Conservation (phyloP, 1,284 basidiomycete genomes). For the Tylopilus orsonianus region DNA sequence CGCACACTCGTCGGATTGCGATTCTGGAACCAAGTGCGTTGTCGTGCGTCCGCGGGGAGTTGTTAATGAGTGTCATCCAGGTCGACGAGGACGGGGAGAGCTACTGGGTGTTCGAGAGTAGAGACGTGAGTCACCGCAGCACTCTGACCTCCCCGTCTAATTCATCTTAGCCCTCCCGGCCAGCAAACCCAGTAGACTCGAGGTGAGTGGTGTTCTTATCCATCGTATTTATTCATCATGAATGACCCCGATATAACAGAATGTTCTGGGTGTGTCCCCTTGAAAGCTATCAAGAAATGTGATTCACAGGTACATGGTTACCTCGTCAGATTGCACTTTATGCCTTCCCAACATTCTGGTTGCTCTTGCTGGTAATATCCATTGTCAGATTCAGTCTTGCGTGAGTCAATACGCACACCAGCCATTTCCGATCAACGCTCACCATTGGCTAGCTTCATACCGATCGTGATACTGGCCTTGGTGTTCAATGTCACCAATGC, state of each 20-base stretch:
- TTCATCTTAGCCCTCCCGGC: constrained; percentile 72
- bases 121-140: constrained; percentile 66
- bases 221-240: constrained; percentile 1
- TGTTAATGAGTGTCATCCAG: constrained; percentile 36
- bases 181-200: constrained; percentile 87
- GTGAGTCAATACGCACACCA: constrained; percentile 44
- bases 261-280: constrained; percentile 80
- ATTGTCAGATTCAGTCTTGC: constrained; percentile 84
- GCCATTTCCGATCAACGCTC: constrained; percentile 7
- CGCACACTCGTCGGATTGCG: constrained; percentile 87
- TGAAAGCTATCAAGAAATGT: constrained; percentile 1
- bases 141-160: constrained; percentile 6
- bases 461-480: constrained; percentile 84
- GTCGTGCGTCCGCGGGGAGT: not conserved
- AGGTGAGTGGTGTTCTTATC: constrained; percentile 52
- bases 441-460: constrained; percentile 62
- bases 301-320: constrained; percentile 11
- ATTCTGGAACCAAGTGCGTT: constrained; percentile 89
- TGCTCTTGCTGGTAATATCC: constrained; percentile 82
- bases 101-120: constrained; percentile 93
- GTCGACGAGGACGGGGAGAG: constrained; percentile 95
- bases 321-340: constrained; percentile 77
- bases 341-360: constrained; percentile 86
- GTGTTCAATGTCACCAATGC: constrained; percentile 93
- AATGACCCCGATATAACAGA: constrained; percentile 41